These are phyloP conservation scores for Nitzschia sp. DNA, from an alignment of 108 stramenopile species.

Conservation along the genomic window DNA sequence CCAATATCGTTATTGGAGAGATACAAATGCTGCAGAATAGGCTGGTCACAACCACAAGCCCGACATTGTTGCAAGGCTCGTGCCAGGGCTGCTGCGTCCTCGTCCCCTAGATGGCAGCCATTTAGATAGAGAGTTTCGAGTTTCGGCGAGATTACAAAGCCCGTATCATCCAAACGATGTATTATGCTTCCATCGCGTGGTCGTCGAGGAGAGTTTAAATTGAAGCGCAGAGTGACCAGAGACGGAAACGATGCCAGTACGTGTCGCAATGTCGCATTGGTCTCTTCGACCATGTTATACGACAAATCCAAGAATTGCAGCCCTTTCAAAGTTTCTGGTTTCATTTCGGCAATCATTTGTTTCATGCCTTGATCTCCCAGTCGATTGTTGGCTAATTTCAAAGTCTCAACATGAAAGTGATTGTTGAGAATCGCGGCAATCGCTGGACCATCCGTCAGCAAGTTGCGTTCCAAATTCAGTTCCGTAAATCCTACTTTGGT, in stretches of 20 bases:
- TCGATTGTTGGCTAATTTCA: not conserved
- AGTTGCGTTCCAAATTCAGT: not conserved
- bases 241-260: not conserved
- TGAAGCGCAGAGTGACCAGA: not conserved
- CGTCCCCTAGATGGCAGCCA: not conserved
- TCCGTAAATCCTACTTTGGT: too few relatives aligned
- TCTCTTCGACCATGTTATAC: not conserved
- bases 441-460: not conserved
- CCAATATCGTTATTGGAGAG: not conserved
- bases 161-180: not conserved
- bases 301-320: not conserved
- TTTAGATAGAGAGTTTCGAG: not conserved
- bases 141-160: not conserved
- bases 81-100: not conserved
- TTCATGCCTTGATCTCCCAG: not conserved
- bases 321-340: not conserved
- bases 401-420: not conserved
- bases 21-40: not conserved
- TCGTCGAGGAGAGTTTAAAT: not conserved
- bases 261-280: not conserved
- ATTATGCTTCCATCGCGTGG: not conserved
- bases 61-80: not conserved
- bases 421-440: not conserved
- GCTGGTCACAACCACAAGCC: not conserved
- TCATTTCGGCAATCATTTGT: not conserved